Base-by-base conservation (phyloP, 2,329 filamentous ascomycete species). In the Cercospora canescens region DNA sequence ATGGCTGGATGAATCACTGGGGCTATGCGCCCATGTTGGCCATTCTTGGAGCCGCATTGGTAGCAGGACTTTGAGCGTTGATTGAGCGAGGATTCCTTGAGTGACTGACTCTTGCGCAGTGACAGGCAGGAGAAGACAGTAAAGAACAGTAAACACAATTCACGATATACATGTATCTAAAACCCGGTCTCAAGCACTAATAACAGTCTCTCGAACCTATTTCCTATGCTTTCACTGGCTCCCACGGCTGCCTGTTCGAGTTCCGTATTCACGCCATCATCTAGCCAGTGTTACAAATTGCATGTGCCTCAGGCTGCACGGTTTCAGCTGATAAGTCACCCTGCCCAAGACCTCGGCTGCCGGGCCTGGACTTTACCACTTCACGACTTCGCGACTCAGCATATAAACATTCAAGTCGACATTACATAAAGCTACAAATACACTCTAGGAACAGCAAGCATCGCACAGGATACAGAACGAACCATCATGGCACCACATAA, bases 401-500 rank as follows among this genome's bases (percentile, higher is more conserved):
- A 50, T 6, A 50, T 28, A 50, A 16, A 12, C 26, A 50, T 28
- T n/a, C 21, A 6, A 26, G 8, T 14, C 16, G 12, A 50, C 45
- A 50, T 6, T 28, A n/a, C 24, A 12, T 50, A 14, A n/a, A 14
- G 26, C 26, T 21, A 1, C 26, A 50, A 4, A 56, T 2, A 24
- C 4, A 5, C 11, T 11, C 3, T 9, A 55, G 16, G 5, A 21
- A 12, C 16, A 18, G 30, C 28, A 57, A 7, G 11, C 35, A 12
- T 16, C 14, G 7, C 16, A 39, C 34, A 59, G 16, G n/a, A 50
- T 24, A 59, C 24, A 18, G 14, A 18, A 21, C 8, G 35, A 56
- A 2, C 16, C 50, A 66, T 9, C 39, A 71, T 71, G 70, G 66
- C 66, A 30, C 58, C 61, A 7, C 64, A 60, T 62, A 62, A 68